A percentile compares a stretch with the other conserved stretches of the same genome.
These are phyloP conservation scores for Calcarisporium arbuscula DNA, from an alignment of 2,329 filamentous ascomycete species.

Conservation along the genomic window DNA sequence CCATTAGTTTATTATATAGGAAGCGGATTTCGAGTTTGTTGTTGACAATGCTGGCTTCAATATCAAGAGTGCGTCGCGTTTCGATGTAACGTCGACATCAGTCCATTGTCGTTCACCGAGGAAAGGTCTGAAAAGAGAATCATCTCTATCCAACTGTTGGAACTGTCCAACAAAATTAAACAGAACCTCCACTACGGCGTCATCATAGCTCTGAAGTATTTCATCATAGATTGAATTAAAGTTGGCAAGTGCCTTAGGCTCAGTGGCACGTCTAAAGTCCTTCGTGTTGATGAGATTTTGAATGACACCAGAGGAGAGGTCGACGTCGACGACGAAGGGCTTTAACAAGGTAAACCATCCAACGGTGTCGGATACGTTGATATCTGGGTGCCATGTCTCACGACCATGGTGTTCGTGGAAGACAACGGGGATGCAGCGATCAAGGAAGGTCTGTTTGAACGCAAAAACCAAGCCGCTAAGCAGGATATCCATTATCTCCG, in stretches of 20 bases:
- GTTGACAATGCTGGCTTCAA: neutral
- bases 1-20: neutral
- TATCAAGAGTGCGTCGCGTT: neutral
- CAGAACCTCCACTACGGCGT: neutral
- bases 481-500: no score
- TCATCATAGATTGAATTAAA: no score
- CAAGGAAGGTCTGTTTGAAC: constrained; percentile 18
- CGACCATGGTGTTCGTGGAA: constrained; percentile 27
- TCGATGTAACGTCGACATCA: neutral
- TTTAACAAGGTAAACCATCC: constrained; percentile 35
- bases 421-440: constrained; percentile 17
- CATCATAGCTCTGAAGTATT: no score
- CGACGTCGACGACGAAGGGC: no score
- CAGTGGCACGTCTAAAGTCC: no score
- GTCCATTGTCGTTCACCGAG: neutral
- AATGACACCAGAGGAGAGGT: no score
- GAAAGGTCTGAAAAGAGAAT: neutral
- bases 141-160: neutral
- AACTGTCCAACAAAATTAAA: neutral
- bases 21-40: neutral
- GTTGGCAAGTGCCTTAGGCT: no score
- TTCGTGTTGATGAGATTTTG: no score
- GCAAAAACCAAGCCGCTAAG: no score
- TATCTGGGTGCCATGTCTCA: constrained; percentile 18
- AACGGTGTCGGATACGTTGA: constrained; percentile 24